Evolutionary conservation across 352 stramenopile species (phyloP).

Genomic region (Globisporangium abappressorium): DNA sequence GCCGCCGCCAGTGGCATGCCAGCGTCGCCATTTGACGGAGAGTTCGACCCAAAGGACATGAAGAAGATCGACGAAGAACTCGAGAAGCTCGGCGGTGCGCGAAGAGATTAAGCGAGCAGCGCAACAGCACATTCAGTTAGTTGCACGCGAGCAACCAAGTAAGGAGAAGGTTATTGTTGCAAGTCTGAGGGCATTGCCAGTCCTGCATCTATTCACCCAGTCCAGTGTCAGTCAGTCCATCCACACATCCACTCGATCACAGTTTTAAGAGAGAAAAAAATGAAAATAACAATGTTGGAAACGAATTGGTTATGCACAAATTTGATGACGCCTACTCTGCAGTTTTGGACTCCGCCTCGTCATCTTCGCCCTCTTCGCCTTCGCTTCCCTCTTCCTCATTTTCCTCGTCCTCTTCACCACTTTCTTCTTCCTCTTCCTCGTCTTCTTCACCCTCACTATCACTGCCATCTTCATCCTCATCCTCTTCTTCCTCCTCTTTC

Average conservation of each 20-base stretch:
- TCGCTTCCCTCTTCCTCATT: slow-evolving; percentile 23
- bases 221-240: not conserved
- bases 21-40: slow-evolving; percentile 20
- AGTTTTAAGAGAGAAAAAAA: not conserved
- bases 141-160: not conserved
- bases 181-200: slow-evolving; percentile 5
- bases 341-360: slow-evolving; percentile 8
- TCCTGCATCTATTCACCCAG: not conserved
- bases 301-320: not conserved
- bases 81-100: slow-evolving; percentile 59
- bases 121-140: not conserved
- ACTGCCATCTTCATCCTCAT: slow-evolving; percentile 2
- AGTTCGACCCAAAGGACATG: slow-evolving; percentile 60
- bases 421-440: slow-evolving; percentile 14
- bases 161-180: not conserved
- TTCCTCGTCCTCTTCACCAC: slow-evolving; percentile 20
- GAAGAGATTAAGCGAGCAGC: slow-evolving; percentile 20
- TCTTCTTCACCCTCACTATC: not conserved
- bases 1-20: not conserved
- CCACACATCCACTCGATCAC: not conserved
- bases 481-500: slow-evolving; percentile 12
- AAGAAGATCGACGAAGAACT: slow-evolving; percentile 66
- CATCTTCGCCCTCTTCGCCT: slow-evolving; percentile 17
- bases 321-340: not conserved
- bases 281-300: not conserved